Evolutionary conservation across 2,329 filamentous ascomycete genomes (phyloP), one percentile per base, ranked within the genome.

Genomic region (Epichloe gansuensis): DNA sequence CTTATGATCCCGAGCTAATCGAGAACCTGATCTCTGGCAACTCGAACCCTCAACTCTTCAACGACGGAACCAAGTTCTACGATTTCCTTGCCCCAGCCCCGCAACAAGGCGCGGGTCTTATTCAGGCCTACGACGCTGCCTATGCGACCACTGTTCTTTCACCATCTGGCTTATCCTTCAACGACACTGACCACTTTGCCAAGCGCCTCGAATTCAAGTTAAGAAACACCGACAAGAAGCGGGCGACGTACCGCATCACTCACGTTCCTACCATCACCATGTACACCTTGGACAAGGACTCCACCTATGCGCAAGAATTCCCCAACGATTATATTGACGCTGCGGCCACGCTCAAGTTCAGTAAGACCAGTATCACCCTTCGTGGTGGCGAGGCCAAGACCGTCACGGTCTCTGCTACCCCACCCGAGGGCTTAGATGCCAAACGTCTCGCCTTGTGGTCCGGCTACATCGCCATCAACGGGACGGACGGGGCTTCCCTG

Each of bases 111-210:
- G 75, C 67, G 31, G 82, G 82, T 39, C 67, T 83, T 12, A 67
- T 85, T 48, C 77, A 82, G 58, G 81, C 78, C 4, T 76, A 76
- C 56, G 76, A 82, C 53, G 78, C 80, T 3, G 77, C 80, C 5
- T 73, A 76, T 57, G 69, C 75, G 15, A 77, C 71, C 2, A 74
- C 75, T 2, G 60, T 78, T 12, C 67, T 84, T 21, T 75, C 73
- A 58, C 73, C 72, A 9, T 76, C 76, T n/a, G 78, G 75, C 62
- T 65, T 85, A 13, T 74, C 77, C 3, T 83, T 84, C 67, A 84
- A 85, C 61, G 81, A 85, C 62, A 81, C 80, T 0, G 76, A 78
- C 57, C 63, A 83, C 68, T 75, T 81, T 56, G 62, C 63, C 46
- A 63, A 69, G 11, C 68, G 67, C 2, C 67, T 74, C 44, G 73